A percentile compares a stretch with the other conserved stretches of the same genome.
Evolutionary conservation across 768 basidiomycete genomes (phyloP).

Genomic region (Amanita polypyramis): DNA sequence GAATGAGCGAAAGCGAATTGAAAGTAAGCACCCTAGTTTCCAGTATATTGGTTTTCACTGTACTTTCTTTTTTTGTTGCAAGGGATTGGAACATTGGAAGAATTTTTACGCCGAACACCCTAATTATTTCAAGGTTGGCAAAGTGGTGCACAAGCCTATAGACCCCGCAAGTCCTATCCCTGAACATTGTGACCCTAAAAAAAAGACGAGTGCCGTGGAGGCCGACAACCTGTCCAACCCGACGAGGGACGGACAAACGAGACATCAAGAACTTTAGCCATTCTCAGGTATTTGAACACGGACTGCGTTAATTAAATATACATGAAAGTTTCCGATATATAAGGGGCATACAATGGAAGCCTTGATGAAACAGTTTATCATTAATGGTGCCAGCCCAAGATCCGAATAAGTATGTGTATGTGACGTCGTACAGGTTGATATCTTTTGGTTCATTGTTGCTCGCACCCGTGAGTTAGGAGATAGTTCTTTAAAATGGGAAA

Average conservation of each 20-base stretch:
- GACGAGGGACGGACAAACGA: conserved; percentile 11
- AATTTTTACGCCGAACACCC: conserved; percentile 78
- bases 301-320: conserved; percentile 10
- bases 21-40: conserved; percentile 33
- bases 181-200: conserved; percentile 62
- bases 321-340: conserved; percentile 7
- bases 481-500: conserved; percentile 78
- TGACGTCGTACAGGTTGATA: not conserved
- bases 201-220: conserved; percentile 24
- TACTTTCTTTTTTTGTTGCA: not conserved
- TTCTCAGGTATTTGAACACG: conserved; percentile 1
- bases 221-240: conserved; percentile 18
- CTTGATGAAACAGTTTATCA: not conserved
- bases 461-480: conserved; percentile 54
- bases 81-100: conserved; percentile 87
- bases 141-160: conserved; percentile 64
- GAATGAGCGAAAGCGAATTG: conserved; percentile 60
- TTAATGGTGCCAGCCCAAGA: not conserved
- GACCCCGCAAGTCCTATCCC: conserved; percentile 69
- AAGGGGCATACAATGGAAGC: not conserved
- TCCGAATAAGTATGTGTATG: not conserved
- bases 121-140: conserved; percentile 70
- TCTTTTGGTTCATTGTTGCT: conserved; percentile 21
- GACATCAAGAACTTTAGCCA: conserved; percentile 29
- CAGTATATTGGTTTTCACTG: conserved; percentile 1